Conservation (phyloP, 306 rosid genomes). For the Castanea crenata region DNA sequence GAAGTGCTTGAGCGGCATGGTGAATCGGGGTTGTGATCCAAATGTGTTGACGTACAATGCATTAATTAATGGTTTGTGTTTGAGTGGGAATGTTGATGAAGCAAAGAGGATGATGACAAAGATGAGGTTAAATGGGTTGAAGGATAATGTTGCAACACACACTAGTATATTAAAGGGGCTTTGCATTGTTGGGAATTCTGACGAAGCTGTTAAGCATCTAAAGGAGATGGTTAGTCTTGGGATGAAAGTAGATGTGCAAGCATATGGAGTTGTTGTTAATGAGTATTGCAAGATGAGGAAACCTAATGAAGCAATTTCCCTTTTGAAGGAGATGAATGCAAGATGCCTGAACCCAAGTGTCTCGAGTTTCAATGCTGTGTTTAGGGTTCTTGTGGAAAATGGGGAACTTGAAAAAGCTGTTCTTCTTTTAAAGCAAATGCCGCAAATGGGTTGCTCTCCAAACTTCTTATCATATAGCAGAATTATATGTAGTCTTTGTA, state of each 20-base stretch:
- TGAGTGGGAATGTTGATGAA: conserved; percentile 42
- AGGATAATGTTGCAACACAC: conserved; percentile 44
- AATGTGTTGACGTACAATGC: conserved; percentile 51
- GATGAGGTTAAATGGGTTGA: conserved; percentile 55
- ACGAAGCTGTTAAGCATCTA: conserved; percentile 40
- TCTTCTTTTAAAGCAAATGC: conserved; percentile 48
- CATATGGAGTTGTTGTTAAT: conserved; percentile 39
- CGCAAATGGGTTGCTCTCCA: conserved; percentile 44
- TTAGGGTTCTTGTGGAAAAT: conserved; percentile 35
- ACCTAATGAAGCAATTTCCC: conserved; percentile 39
- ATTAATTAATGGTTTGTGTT: conserved; percentile 45
- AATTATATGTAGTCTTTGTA: conserved; percentile 41
- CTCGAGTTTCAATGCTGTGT: conserved; percentile 45
- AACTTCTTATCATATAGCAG: conserved; percentile 44
- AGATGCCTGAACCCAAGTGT: conserved; percentile 39
- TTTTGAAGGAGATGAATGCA: conserved; percentile 47
- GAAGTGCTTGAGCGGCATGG: conserved; percentile 40
- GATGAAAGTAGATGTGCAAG: conserved; percentile 37
- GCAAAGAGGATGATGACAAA: conserved; percentile 47
- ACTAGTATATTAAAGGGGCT: conserved; percentile 47
- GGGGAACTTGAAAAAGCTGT: conserved; percentile 37
- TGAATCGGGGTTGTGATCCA: conserved; percentile 32
- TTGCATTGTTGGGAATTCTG: conserved; percentile 41
- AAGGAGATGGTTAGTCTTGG: conserved; percentile 40
- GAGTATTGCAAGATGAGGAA: conserved; percentile 41